These are phyloP conservation scores for Penicillium sp. DNA, from an alignment of 2,329 filamentous ascomycete genomes.

Conservation along the genomic window DNA sequence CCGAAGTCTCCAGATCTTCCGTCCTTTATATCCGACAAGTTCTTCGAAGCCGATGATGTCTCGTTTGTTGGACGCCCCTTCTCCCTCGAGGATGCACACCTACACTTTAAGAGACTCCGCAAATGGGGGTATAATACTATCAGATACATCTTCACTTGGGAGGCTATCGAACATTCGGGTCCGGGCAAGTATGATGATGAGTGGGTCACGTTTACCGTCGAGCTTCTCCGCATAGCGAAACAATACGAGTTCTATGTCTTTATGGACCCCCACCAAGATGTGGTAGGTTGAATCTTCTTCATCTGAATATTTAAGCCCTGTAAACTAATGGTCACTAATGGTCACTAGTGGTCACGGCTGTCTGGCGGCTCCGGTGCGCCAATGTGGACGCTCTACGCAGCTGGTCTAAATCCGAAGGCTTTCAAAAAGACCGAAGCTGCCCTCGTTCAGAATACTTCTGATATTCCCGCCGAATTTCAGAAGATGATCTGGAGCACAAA, in stretches of 20 bases:
- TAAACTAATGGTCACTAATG: constrained; percentile 22
- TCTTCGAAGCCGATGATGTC: constrained; percentile 91
- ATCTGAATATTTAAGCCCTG: neutral
- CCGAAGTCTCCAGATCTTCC: constrained; percentile 80
- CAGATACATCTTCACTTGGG: constrained; percentile 97
- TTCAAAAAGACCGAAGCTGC: constrained; percentile 89
- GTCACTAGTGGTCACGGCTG: constrained; percentile 81
- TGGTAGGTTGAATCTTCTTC: constrained; percentile 56
- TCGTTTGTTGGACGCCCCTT: constrained; percentile 90
- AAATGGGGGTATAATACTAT: constrained; percentile 96
- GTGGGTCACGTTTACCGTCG: constrained; percentile 89
- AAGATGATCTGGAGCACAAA: constrained; percentile 99
- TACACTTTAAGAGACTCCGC: constrained; percentile 83
- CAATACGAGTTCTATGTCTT: constrained; percentile 94
- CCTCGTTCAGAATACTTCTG: constrained; percentile 91
- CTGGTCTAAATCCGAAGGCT: constrained; percentile 81
- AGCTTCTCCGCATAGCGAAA: constrained; percentile 80
- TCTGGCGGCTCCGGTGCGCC: constrained; percentile 94
- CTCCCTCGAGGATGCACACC: constrained; percentile 76
- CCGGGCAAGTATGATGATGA: constrained; percentile 92
- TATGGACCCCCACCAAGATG: constrained; percentile 99
- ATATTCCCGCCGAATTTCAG: constrained; percentile 81
- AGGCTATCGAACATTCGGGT: constrained; percentile 92
- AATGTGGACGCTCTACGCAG: constrained; percentile 97
- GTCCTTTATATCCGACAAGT: constrained; percentile 75